Conservation (phyloP, 163 green algal genomes). For the Smithsoniella earleae region DNA sequence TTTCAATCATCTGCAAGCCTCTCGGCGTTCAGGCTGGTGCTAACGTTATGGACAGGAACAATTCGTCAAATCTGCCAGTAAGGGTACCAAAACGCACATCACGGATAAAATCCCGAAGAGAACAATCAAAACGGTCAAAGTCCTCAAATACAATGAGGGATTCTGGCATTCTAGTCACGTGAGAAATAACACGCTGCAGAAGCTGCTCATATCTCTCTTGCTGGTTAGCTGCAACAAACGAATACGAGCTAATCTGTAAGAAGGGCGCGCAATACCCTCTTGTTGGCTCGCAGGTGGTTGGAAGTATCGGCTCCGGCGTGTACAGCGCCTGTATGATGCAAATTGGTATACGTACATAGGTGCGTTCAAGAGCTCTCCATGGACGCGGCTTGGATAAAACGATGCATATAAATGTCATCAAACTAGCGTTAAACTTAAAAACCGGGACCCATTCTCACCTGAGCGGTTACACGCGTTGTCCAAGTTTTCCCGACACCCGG, state of each 20-base stretch:
- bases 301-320: background rate
- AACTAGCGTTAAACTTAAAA: too few species aligned
- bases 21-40: too few species aligned
- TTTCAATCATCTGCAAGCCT: slow-evolving; percentile 14
- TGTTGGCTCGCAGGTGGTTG: slow-evolving; percentile 11
- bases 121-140: slow-evolving; percentile 29
- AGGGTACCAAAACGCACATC: too few species aligned
- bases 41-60: too few species aligned
- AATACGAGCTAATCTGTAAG: slow-evolving; percentile 24
- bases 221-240: background rate
- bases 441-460: too few species aligned
- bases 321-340: background rate
- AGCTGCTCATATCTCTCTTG: background rate
- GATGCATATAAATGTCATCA: too few species aligned
- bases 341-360: too few species aligned
- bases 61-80: too few species aligned
- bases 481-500: slow-evolving; percentile 21
- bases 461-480: slow-evolving; percentile 19
- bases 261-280: background rate
- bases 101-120: slow-evolving; percentile 16
- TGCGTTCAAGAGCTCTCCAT: too few species aligned
- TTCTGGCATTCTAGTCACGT: slow-evolving; percentile 5
- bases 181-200: background rate
- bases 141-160: slow-evolving; percentile 29
- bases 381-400: too few species aligned